These are phyloP conservation scores for Gossypium turneri DNA, from an alignment of 345 rosid species.

Conservation along the genomic window DNA sequence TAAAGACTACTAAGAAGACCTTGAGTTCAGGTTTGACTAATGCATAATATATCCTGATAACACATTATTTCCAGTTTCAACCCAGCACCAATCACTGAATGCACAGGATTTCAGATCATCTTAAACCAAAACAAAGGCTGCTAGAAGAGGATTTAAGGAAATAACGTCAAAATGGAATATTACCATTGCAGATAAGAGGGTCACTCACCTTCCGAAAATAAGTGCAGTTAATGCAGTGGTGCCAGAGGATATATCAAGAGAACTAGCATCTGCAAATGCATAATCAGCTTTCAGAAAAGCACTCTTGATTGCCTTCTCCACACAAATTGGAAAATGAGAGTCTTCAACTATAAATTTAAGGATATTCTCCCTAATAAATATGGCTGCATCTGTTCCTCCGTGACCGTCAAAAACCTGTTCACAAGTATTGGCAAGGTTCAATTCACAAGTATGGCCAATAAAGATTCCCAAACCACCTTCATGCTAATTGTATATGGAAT, in stretches of 20 bases:
- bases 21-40: neutral
- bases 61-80: neutral
- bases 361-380: slow-evolving; percentile 65
- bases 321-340: slow-evolving; percentile 69
- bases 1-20: neutral
- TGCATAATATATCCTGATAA: neutral
- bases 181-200: neutral
- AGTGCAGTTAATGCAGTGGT: slow-evolving; percentile 88
- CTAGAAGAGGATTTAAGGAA: neutral
- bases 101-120: neutral
- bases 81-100: neutral
- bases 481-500: neutral
- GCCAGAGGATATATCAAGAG: slow-evolving; percentile 91
- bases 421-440: slow-evolving; percentile 19
- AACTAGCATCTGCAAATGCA: slow-evolving; percentile 80
- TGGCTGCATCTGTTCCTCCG: slow-evolving; percentile 93
- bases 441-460: neutral
- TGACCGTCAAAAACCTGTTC: slow-evolving; percentile 95
- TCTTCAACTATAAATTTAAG: slow-evolving; percentile 75
- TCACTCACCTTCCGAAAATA: slow-evolving; percentile 65
- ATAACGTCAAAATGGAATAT: neutral
- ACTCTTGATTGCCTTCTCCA: slow-evolving; percentile 68
- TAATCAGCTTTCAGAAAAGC: slow-evolving; percentile 88
- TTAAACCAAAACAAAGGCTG: neutral
- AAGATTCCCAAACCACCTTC: slow-evolving; percentile 2